Percentiles rank a stretch among this genome's conserved stretches.
phyloP scores from a whole-genome alignment of 495 filamentous ascomycete species.

The Tuber umbilicatum region DNA sequence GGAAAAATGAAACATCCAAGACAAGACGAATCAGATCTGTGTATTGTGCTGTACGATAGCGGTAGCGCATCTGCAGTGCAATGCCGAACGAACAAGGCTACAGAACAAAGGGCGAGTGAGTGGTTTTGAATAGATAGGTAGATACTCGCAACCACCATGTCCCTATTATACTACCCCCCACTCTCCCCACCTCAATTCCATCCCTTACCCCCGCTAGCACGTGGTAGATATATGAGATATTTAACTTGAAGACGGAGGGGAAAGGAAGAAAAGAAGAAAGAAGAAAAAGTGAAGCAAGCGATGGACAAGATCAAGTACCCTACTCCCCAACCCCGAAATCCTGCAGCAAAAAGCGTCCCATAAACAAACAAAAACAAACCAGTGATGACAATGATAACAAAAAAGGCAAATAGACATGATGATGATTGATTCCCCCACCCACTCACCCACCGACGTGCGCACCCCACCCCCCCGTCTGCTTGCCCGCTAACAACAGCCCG shows the following conservation, averaged over 20 bases:
- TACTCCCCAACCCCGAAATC: constrained; percentile 2
- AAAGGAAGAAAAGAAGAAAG: background rate
- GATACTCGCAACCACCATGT: background rate
- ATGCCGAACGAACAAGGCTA: background rate
- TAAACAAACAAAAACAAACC: background rate
- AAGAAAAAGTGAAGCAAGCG: constrained; percentile 4
- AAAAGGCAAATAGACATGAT: background rate
- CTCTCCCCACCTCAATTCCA: background rate
- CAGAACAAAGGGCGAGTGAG: background rate
- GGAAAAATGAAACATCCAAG: background rate
- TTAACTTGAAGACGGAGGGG: background rate
- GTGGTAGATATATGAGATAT: constrained; percentile 1
- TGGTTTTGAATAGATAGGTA: background rate
- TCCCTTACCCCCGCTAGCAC: background rate
- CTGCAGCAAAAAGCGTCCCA: background rate
- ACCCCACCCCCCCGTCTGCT: background rate
- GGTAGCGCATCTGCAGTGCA: background rate
- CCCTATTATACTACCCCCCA: background rate
- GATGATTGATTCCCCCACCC: background rate
- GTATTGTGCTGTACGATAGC: background rate
- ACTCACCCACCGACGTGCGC: background rate
- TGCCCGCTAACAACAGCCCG: background rate
- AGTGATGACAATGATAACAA: background rate
- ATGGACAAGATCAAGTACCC: background rate
- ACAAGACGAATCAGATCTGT: background rate